Evolutionary conservation across 2,329 filamentous ascomycete genomes (phyloP).

Genomic region (Orbilia quercus): DNA sequence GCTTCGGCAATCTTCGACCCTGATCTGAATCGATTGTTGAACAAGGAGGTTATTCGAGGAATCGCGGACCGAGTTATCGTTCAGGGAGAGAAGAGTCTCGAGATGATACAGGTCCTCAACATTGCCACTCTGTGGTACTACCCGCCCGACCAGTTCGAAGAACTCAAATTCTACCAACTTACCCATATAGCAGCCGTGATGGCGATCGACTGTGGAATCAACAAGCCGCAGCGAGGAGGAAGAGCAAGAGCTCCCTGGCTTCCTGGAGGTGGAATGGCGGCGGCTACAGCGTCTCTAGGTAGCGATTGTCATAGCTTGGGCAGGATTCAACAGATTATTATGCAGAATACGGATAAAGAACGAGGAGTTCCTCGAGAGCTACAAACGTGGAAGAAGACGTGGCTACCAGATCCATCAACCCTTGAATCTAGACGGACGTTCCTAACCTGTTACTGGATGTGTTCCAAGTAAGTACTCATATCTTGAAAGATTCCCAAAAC

Average conservation of each 20-base stretch:
- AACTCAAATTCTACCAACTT: slow-evolving; percentile 60
- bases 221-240: slow-evolving; percentile 43
- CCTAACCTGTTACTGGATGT: slow-evolving; percentile 62
- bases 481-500: background rate
- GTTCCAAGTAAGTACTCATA: slow-evolving; percentile 58
- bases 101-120: slow-evolving; percentile 59
- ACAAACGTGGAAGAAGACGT: slow-evolving; percentile 38
- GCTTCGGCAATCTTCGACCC: slow-evolving; percentile 58
- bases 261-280: background rate
- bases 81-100: slow-evolving; percentile 60
- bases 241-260: slow-evolving; percentile 33
- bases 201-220: slow-evolving; percentile 60
- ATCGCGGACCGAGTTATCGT: slow-evolving; percentile 60
- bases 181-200: slow-evolving; percentile 60
- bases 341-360: slow-evolving; percentile 26
- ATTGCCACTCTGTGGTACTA: slow-evolving; percentile 59
- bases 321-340: slow-evolving; percentile 45
- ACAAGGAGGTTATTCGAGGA: slow-evolving; percentile 58
- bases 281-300: background rate
- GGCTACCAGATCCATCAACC: slow-evolving; percentile 58
- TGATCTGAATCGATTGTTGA: slow-evolving; percentile 57
- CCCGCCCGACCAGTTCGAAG: slow-evolving; percentile 59
- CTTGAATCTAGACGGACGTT: slow-evolving; percentile 63
- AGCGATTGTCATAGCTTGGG: slow-evolving; percentile 28
- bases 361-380: slow-evolving; percentile 35